Percentiles rank a stretch among this genome's conserved stretches.
Evolutionary conservation across 768 basidiomycete genomes (phyloP).

Genomic region (Tylopilus balloui): DNA sequence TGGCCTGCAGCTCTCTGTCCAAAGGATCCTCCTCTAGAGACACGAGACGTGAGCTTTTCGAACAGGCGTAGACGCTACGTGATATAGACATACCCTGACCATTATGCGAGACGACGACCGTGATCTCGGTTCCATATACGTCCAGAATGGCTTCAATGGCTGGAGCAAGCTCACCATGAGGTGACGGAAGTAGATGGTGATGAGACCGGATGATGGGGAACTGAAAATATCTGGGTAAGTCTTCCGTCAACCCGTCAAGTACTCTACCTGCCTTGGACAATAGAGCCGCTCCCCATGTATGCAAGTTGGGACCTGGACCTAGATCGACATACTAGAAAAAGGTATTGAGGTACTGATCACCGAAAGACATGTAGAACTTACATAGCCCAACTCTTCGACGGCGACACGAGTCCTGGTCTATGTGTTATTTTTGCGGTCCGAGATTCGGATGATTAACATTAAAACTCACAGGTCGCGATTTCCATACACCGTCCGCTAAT

Average conservation of each 20-base stretch:
- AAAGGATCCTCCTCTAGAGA: constrained; percentile 75
- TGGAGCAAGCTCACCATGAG: constrained; percentile 80
- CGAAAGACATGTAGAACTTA: constrained; percentile 34
- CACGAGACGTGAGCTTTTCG: not conserved
- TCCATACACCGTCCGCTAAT: constrained; percentile 68
- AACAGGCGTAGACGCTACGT: not conserved
- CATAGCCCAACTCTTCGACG: constrained; percentile 76
- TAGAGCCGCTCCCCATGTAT: constrained; percentile 86
- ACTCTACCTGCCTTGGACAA: constrained; percentile 59
- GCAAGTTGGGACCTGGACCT: constrained; percentile 82
- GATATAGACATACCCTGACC: constrained; percentile 66
- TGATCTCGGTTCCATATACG: constrained; percentile 70
- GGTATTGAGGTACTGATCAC: constrained; percentile 3
- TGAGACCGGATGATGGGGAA: constrained; percentile 86
- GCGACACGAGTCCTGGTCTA: constrained; percentile 62
- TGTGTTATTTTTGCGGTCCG: constrained; percentile 1
- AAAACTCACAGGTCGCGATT: constrained; percentile 71
- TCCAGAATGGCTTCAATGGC: constrained; percentile 86
- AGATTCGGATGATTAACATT: not conserved
- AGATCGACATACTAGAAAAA: constrained; percentile 73
- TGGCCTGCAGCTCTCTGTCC: constrained; percentile 85
- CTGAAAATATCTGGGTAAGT: constrained; percentile 32
- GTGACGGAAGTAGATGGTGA: constrained; percentile 85
- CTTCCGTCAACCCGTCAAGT: not conserved
- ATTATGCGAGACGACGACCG: constrained; percentile 86